Evolutionary conservation across 2,329 filamentous ascomycete species (phyloP), one percentile per base, ranked within the genome.

Genomic region (Stromatinia cepivora): DNA sequence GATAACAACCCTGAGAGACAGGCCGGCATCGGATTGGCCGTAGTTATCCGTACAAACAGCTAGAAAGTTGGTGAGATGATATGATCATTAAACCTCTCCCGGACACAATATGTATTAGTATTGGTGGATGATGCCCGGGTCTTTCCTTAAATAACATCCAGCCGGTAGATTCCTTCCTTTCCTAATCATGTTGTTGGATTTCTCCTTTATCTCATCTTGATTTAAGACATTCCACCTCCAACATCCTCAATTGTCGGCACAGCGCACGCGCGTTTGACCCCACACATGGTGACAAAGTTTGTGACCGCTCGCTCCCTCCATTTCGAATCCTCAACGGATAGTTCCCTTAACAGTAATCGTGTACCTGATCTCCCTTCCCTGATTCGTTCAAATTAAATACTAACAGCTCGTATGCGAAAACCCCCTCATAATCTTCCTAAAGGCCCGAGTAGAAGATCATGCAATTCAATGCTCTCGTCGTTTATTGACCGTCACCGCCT

Each of bases 241-340:
- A 54, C 36, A 63, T 54, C 45, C 22, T 54, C 66, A 28, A 53
- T 42, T 25, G 39, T n/a, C 53, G 52, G 52, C 25, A 13, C 34
- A n/a, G 65, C 57, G 65, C 65, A 67, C 66, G 22, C 56, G 46
- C 66, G 48, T 54, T 68, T 62, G 36, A 52, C 66, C 66, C 66
- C 66, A 68, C 57, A 31, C 28, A 52, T 9, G 25, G n/a, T 48
- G 31, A 34, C 54, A 52, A 31, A 45, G 20, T 25, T 68, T 46
- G 46, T 42, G 25, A 68, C 66, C 66, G 57, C 66, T 54, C 39
- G 22, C 15, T n/a, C n/a, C n/a, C 63, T 52, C 34, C 34, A 2
- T 61, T 52, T 36, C 5, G 22, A 39, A 8, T 63, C 15, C 46
- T 28, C 4, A 7, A 39, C 22, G 31, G 15, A 52, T 20, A 22